Evolutionary conservation across 768 basidiomycete genomes (phyloP).

Genomic region (Rhizopogon vinicolor): DNA sequence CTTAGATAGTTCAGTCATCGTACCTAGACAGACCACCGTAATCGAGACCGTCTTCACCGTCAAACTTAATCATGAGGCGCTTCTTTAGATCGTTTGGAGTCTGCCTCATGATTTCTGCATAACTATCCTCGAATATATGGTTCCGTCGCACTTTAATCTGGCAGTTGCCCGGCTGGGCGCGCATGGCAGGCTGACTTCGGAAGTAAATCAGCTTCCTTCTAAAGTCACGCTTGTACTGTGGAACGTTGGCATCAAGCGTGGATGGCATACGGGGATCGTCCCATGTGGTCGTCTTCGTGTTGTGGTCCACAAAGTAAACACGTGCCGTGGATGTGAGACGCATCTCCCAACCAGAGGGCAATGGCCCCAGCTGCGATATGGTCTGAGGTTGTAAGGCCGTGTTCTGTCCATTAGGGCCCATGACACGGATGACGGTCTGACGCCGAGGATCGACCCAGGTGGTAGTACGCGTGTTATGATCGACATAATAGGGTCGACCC

Average conservation of each 20-base stretch:
- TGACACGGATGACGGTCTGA: constrained; percentile 93
- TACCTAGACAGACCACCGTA: constrained; percentile 97
- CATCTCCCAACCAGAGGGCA: constrained; percentile 99
- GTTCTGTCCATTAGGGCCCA: constrained; percentile 91
- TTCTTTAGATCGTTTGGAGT: constrained; percentile 98
- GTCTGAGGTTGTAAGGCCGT: constrained; percentile 89
- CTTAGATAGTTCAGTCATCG: constrained; percentile 16
- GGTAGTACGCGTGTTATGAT: constrained; percentile 98
- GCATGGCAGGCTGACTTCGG: constrained; percentile 96
- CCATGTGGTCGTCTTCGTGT: constrained; percentile 99
- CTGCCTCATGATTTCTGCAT: constrained; percentile 99
- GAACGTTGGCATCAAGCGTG: constrained; percentile 92
- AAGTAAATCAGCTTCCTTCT: constrained; percentile 99
- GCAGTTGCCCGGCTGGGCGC: constrained; percentile 97
- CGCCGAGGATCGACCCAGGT: constrained; percentile 99
- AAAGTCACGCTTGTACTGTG: constrained; percentile 99
- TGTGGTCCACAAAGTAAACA: constrained; percentile 99
- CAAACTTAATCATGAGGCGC: constrained; percentile 99
- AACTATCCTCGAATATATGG: constrained; percentile 99
- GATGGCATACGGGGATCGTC: constrained; percentile 97
- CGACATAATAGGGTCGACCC: constrained; percentile 97
- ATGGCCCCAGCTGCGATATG: constrained; percentile 92
- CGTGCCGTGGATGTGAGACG: constrained; percentile 96
- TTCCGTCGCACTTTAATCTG: constrained; percentile 98
- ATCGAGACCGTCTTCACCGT: constrained; percentile 97